Evolutionary conservation across 1,284 basidiomycete genomes (phyloP), one percentile per base, ranked within the genome.

Genomic region (Melampsora abietis-canadensis): DNA sequence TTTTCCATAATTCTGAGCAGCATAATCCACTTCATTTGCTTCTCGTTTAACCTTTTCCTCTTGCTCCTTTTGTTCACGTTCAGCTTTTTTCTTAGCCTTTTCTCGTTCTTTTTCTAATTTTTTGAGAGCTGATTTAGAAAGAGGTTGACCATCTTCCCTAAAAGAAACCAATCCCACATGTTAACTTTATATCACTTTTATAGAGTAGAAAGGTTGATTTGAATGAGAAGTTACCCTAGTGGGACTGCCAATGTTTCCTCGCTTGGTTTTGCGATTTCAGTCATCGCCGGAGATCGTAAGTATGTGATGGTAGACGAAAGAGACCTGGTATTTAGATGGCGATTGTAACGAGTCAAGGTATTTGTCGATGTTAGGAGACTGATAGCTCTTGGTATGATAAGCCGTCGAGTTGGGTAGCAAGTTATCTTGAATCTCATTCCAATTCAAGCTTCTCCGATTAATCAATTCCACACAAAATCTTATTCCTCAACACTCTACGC

Each of bases 1-100:
- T 79, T 88, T 87, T 76, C 96, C 96, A 83, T 98, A 98, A 84
- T 89, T 92, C 74, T 90, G 88, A 46, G 85, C 84, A 7, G 95
- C 90, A 83, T 86, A 90, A 83, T 98, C 95, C 4, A 66, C n/a
- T 19, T 75, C 68, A 30, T 12, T 61, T 10, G 40, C 57, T 19
- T 75, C 72, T 40, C 70, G 44, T 57, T 44, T 64, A 3, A 40
- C n/a, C 27, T 54, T 76, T 40, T 65, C 62, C 10, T 54, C n/a
- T 8, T 17, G 17, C 15, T 66, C 62, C 24, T 72, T 65, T 12
- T 46, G 34, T 37, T 76, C 57, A 24, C 66, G 21, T 51, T 69
- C 67, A 37, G 34, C n/a, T 37, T 66, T 72, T 15, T 63, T 66
- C 10, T 64, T 59, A 1, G 57, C 48, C 24, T 69, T 69, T 51